phyloP scores from a whole-genome alignment of 2,329 filamentous ascomycete genomes.

The Cytospora chrysosperma region DNA sequence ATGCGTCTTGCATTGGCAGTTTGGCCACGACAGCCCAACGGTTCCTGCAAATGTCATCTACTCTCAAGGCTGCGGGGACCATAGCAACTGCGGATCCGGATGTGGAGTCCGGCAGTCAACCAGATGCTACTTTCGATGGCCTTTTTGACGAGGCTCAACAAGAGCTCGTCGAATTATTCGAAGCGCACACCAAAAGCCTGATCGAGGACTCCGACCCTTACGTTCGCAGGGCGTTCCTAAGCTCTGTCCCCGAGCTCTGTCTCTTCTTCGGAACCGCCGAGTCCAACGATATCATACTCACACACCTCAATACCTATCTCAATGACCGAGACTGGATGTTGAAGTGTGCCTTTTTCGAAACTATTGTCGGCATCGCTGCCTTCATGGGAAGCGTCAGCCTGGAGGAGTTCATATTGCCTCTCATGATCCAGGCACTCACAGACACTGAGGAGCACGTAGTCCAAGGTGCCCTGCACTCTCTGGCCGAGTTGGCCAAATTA shows the following conservation, averaged over 20 bases:
- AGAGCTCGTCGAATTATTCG: slow-evolving; percentile 81
- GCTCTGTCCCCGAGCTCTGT: slow-evolving; percentile 87
- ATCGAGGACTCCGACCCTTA: slow-evolving; percentile 83
- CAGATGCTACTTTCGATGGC: slow-evolving; percentile 72
- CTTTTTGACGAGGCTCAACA: slow-evolving; percentile 84
- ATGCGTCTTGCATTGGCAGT: slow-evolving; percentile 87
- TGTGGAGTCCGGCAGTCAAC: slow-evolving; percentile 67
- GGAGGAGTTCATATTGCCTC: slow-evolving; percentile 90
- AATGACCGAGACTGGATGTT: slow-evolving; percentile 96
- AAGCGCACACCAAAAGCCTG: slow-evolving; percentile 83
- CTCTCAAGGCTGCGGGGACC: slow-evolving; percentile 78
- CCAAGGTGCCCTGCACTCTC: slow-evolving; percentile 81
- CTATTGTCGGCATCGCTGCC: slow-evolving; percentile 86
- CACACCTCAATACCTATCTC: slow-evolving; percentile 93
- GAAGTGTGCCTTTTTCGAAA: slow-evolving; percentile 95
- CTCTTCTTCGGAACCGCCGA: slow-evolving; percentile 92
- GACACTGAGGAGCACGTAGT: slow-evolving; percentile 94
- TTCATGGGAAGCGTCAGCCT: slow-evolving; percentile 87
- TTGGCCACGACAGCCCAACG: slow-evolving; percentile 80
- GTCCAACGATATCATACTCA: slow-evolving; percentile 92
- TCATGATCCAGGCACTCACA: slow-evolving; percentile 93
- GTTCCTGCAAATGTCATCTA: slow-evolving; percentile 89
- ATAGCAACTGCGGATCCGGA: slow-evolving; percentile 76
- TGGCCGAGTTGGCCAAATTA: slow-evolving; percentile 83
- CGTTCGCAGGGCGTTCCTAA: slow-evolving; percentile 86